Evolutionary conservation across 176 grass and related monocot species (phyloP).

Genomic region (Leersia perrieri): DNA sequence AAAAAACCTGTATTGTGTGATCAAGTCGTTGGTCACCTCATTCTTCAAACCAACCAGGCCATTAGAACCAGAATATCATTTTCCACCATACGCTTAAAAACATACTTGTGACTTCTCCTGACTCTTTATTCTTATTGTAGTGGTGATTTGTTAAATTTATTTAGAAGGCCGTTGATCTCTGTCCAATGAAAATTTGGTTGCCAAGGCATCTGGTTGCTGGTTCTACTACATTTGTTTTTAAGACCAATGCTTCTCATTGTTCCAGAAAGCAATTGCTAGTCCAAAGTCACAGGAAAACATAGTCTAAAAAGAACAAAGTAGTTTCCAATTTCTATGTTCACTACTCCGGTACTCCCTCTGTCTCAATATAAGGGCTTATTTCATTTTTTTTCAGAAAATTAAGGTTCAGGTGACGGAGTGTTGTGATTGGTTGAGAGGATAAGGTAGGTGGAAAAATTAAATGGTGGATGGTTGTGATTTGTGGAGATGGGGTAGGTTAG

Average conservation of each 20-base stretch:
- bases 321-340: not conserved
- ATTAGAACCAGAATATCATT: not conserved
- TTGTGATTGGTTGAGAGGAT: no score
- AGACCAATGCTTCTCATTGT: conserved; percentile 7
- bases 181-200: not conserved
- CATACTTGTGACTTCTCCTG: not conserved
- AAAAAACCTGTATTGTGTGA: not conserved
- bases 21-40: not conserved
- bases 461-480: no score
- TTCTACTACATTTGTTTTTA: not conserved
- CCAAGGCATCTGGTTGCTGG: not conserved
- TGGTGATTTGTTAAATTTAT: not conserved
- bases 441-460: no score
- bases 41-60: not conserved
- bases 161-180: not conserved
- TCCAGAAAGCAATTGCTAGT: not conserved
- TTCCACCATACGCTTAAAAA: not conserved
- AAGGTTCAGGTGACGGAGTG: no score
- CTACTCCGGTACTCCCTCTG: no score
- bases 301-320: not conserved
- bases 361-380: no score
- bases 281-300: not conserved
- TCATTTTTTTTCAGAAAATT: no score
- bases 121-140: not conserved
- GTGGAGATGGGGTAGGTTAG: no score